These are phyloP conservation scores for Coniella lustricola DNA, from an alignment of 2,329 filamentous ascomycete species.

Conservation along the genomic window DNA sequence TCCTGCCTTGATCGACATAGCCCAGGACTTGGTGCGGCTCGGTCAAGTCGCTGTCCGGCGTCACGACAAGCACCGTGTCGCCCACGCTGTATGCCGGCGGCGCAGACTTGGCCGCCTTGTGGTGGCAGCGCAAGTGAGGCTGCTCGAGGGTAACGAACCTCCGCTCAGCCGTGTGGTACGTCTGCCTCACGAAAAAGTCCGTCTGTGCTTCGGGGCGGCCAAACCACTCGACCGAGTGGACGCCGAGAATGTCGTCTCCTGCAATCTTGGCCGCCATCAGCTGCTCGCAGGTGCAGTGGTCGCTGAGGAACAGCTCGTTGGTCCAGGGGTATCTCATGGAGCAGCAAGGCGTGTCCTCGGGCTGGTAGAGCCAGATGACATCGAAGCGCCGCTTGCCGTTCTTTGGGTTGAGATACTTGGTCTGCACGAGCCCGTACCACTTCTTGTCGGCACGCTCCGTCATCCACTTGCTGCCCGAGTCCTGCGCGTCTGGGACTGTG, in stretches of 20 bases:
- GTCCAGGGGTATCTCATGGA: conserved; percentile 59
- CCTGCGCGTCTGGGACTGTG: conserved; percentile 36
- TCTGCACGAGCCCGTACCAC: conserved; percentile 68
- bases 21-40: conserved; percentile 56
- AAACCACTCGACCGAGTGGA: conserved; percentile 53
- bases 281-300: conserved; percentile 64
- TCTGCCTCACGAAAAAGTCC: conserved; percentile 64
- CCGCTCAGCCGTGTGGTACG: conserved; percentile 53
- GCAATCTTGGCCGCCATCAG: conserved; percentile 33
- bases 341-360: conserved; percentile 63
- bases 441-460: conserved; percentile 38
- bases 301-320: conserved; percentile 70
- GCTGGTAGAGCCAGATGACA: conserved; percentile 68
- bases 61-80: conserved; percentile 50
- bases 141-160: conserved; percentile 54
- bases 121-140: conserved; percentile 49
- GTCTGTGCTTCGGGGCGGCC: conserved; percentile 34
- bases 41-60: conserved; percentile 28
- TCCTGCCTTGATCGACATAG: conserved; percentile 21
- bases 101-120: conserved; percentile 17
- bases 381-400: conserved; percentile 42
- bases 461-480: conserved; percentile 50
- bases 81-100: conserved; percentile 37
- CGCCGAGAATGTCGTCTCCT: conserved; percentile 48
- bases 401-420: conserved; percentile 31